Conservation (phyloP, 2,329 filamentous ascomycete species). For the Fusarium albidum region DNA sequence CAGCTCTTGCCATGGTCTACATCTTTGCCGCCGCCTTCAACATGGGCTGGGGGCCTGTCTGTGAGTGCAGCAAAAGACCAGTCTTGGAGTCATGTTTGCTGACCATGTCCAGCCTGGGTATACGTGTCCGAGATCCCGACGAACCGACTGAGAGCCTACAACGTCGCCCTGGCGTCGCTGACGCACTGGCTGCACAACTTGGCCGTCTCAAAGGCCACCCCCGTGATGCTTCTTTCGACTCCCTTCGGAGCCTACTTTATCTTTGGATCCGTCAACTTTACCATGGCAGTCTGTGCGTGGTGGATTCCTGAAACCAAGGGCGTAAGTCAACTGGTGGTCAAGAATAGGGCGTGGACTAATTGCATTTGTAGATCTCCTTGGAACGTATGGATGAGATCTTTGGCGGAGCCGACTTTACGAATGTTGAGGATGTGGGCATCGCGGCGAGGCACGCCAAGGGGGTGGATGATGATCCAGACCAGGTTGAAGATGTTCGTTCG, state of each 20-base stretch:
- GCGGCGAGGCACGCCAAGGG: constrained; percentile 14
- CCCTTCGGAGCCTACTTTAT: constrained; percentile 62
- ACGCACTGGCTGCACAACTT: constrained; percentile 73
- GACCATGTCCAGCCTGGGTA: constrained; percentile 31
- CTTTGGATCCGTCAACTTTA: constrained; percentile 64
- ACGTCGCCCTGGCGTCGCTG: constrained; percentile 67
- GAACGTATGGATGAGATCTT: constrained; percentile 33
- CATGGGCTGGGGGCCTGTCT: constrained; percentile 69
- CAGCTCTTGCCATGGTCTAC: constrained; percentile 67
- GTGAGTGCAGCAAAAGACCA: constrained; percentile 58
- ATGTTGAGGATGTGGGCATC: constrained; percentile 22
- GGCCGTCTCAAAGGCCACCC: constrained; percentile 67
- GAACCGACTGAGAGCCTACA: constrained; percentile 64
- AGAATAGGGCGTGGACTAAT: too few species aligned
- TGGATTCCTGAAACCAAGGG: constrained; percentile 67
- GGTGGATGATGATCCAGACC: constrained; percentile 21
- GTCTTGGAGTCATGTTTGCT: not conserved
- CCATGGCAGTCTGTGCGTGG: constrained; percentile 60
- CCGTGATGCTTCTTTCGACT: constrained; percentile 62
- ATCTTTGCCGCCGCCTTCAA: constrained; percentile 70
- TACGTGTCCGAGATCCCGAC: constrained; percentile 71
- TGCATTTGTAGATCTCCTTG: constrained; percentile 20
- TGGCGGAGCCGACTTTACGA: constrained; percentile 27
- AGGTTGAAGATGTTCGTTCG: not conserved
- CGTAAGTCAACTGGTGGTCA: constrained; percentile 35